Conservation (phyloP, 306 rosid genomes). For the Dalbergia cultrata region DNA sequence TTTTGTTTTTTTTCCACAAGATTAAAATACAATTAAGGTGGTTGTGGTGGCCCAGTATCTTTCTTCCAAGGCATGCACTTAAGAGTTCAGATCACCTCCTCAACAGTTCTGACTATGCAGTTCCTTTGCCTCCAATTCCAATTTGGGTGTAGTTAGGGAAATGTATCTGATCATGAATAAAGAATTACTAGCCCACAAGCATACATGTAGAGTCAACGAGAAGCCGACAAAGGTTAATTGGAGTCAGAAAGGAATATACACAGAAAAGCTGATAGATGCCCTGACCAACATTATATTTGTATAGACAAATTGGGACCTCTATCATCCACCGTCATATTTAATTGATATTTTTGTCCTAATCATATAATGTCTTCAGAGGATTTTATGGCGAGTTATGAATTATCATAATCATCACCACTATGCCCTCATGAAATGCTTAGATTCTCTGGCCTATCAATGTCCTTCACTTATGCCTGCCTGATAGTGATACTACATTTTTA, state of each 20-base stretch:
- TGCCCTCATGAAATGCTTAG: slow-evolving; percentile 33
- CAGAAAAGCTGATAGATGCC: slow-evolving; percentile 57
- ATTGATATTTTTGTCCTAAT: not conserved
- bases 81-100: not conserved
- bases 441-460: slow-evolving; percentile 24
- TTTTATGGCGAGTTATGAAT: slow-evolving; percentile 4
- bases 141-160: not conserved
- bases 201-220: slow-evolving; percentile 31
- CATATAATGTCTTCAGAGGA: not conserved
- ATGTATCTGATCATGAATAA: not conserved
- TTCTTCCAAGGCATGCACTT: not conserved
- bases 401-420: slow-evolving; percentile 35
- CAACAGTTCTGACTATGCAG: not conserved
- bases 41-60: not conserved
- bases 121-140: slow-evolving; percentile 4
- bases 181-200: not conserved
- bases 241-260: slow-evolving; percentile 45
- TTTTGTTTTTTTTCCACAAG: no score
- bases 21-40: not conserved
- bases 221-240: slow-evolving; percentile 51
- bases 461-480: slow-evolving; percentile 13
- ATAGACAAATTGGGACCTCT: slow-evolving; percentile 37
- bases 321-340: slow-evolving; percentile 31
- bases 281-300: slow-evolving; percentile 16
- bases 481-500: not conserved